Evolutionary conservation across 768 basidiomycete species (phyloP).

Genomic region (Lactarius pseudohatsudake): DNA sequence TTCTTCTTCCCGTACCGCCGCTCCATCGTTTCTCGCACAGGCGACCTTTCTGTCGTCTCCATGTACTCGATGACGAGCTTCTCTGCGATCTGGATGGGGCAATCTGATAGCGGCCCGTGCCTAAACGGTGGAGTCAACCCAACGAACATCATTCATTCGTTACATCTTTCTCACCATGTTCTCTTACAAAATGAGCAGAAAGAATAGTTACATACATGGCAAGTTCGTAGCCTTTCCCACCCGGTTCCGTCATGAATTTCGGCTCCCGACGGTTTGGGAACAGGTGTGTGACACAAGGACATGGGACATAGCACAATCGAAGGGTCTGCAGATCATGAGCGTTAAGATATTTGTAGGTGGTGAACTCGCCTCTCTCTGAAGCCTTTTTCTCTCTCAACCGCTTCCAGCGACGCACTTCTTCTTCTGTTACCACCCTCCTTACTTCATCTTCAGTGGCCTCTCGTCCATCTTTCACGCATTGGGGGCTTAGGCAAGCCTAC

Average conservation of each 20-base stretch:
- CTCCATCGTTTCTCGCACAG: slow-evolving; percentile 54
- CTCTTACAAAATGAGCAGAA: slow-evolving; percentile 84
- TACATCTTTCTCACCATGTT: slow-evolving; percentile 59
- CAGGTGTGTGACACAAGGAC: slow-evolving; percentile 76
- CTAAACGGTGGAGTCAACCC: slow-evolving; percentile 38
- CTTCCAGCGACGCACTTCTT: slow-evolving; percentile 68
- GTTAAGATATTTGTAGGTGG: not conserved
- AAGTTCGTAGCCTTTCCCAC: slow-evolving; percentile 73
- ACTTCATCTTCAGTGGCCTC: slow-evolving; percentile 73
- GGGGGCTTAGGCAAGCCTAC: slow-evolving; percentile 85
- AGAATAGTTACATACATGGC: slow-evolving; percentile 66
- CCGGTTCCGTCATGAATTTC: slow-evolving; percentile 55
- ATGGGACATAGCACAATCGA: slow-evolving; percentile 80
- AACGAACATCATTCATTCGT: not conserved
- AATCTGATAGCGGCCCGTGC: slow-evolving; percentile 79
- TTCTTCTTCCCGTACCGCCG: slow-evolving; percentile 60
- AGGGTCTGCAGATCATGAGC: slow-evolving; percentile 52
- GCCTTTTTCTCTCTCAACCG: slow-evolving; percentile 73
- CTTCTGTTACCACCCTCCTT: slow-evolving; percentile 62
- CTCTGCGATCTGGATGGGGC: slow-evolving; percentile 67
- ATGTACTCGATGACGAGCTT: slow-evolving; percentile 68
- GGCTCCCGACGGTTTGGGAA: slow-evolving; percentile 51
- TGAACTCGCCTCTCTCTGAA: slow-evolving; percentile 61
- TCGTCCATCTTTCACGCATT: slow-evolving; percentile 65
- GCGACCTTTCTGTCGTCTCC: slow-evolving; percentile 51